These are phyloP conservation scores for Triticum urartu DNA, from an alignment of 176 grass and related monocot genomes.

Conservation along the genomic window DNA sequence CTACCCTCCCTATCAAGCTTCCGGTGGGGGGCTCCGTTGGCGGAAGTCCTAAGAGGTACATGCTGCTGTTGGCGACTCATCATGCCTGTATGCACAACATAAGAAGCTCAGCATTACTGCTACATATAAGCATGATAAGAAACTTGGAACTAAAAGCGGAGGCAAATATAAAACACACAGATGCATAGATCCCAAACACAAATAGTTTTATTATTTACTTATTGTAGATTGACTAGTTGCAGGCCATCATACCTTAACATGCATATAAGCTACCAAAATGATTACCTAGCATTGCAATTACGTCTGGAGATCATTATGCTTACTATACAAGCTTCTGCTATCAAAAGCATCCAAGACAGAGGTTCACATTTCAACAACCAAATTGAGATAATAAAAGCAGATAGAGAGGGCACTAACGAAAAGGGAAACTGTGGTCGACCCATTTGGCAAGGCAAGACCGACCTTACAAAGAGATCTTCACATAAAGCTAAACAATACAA, in stretches of 20 bases:
- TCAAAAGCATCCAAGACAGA: not conserved
- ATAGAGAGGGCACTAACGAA: not conserved
- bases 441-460: not conserved
- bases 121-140: not conserved
- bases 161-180: not conserved
- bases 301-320: not conserved
- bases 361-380: not conserved
- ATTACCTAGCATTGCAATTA: not conserved
- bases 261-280: not conserved
- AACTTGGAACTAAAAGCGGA: not conserved
- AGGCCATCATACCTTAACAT: not conserved
- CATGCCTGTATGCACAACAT: slow-evolving; percentile 34
- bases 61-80: slow-evolving; percentile 81
- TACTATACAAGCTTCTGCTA: not conserved
- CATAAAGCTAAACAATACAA: not conserved
- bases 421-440: not conserved
- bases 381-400: not conserved
- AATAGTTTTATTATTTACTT: not conserved
- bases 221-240: not conserved
- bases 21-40: slow-evolving; percentile 56
- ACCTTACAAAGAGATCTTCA: not conserved
- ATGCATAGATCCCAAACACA: not conserved
- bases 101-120: slow-evolving; percentile 16
- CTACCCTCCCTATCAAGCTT: slow-evolving; percentile 67
- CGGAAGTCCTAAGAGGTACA: slow-evolving; percentile 41